phyloP scores from a whole-genome alignment of 257 asterid genomes.

The Solanum gracilifrons region DNA sequence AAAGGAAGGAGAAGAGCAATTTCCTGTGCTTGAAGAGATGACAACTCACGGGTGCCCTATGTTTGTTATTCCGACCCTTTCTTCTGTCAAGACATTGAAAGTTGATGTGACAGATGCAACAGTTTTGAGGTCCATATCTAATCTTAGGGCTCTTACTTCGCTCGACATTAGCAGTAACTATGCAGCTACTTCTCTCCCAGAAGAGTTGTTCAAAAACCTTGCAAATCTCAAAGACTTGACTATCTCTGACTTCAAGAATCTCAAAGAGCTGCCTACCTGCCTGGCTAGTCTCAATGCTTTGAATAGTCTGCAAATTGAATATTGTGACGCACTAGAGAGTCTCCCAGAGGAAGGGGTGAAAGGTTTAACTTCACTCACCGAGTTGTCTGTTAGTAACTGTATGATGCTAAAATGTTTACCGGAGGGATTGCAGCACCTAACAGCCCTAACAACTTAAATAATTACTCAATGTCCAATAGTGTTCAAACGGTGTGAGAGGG shows the following conservation, averaged over 20 bases:
- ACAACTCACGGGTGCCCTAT: rapidly evolving
- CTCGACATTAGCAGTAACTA: rapidly evolving
- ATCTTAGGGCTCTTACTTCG: neutral
- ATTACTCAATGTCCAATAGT: neutral
- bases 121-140: neutral
- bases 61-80: neutral
- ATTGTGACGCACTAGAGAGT: neutral
- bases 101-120: neutral
- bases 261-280: neutral
- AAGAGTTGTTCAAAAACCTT: neutral
- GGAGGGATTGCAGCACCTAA: neutral
- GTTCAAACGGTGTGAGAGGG: neutral
- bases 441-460: neutral
- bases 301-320: neutral
- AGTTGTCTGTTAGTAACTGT: neutral
- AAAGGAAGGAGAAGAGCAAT: neutral
- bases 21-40: neutral
- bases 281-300: neutral
- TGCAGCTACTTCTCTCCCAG: neutral
- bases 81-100: neutral
- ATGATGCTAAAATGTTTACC: neutral
- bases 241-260: neutral
- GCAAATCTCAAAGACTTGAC: neutral
- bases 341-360: neutral
- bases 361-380: neutral